Base-by-base conservation (phyloP, 2,329 filamentous ascomycete species). In the Xylariaceae sp. region DNA sequence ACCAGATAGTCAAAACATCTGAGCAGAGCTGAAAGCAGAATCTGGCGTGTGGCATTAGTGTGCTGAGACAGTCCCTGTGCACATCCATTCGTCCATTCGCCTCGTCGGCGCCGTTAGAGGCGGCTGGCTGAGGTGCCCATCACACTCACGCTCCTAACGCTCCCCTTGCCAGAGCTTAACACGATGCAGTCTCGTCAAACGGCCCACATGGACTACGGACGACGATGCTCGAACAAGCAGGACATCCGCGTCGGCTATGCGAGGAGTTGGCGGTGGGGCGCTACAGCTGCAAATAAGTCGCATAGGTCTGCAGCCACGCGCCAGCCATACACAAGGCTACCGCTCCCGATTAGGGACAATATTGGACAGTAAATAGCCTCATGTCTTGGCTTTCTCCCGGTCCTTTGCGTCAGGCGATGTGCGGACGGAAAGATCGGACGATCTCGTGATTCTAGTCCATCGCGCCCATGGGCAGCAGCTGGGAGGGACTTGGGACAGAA, bases 1-100 rank as follows among this genome's bases (percentile, higher is more conserved):
- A 33, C 24, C 26, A 18, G 13, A 19, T 23, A 16, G 15, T 8
- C 23, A 35, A 41, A 7, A 17, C 14, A 35, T 31, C 12, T 38
- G 23, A n/a, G 42, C 39, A 32, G 35, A 33, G 40, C 33, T 34
- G 32, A 29, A 31, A 24, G 11, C 21, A 24, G 21, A 24, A 24
- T 11, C 21, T n/a, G n/a, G n/a, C n/a, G n/a, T n/a, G 21, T 24
- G 21, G 6, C 21, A 24, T 24, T 24, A n/a, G n/a, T n/a, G n/a
- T n/a, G n/a, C n/a, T n/a, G n/a, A n/a, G n/a, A n/a, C n/a, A n/a
- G n/a, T n/a, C n/a, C n/a, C n/a, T n/a, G n/a, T n/a, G n/a, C n/a
- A n/a, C n/a, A n/a, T n/a, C n/a, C n/a, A n/a, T n/a, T n/a, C n/a
- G n/a, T n/a, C n/a, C n/a, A n/a, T n/a, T n/a, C n/a, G n/a, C n/a